A percentile compares a stretch with the other conserved stretches of the same genome.
Evolutionary conservation across 2,329 filamentous ascomycete genomes (phyloP).

Genomic region (Fusarium pseudograminearum): DNA sequence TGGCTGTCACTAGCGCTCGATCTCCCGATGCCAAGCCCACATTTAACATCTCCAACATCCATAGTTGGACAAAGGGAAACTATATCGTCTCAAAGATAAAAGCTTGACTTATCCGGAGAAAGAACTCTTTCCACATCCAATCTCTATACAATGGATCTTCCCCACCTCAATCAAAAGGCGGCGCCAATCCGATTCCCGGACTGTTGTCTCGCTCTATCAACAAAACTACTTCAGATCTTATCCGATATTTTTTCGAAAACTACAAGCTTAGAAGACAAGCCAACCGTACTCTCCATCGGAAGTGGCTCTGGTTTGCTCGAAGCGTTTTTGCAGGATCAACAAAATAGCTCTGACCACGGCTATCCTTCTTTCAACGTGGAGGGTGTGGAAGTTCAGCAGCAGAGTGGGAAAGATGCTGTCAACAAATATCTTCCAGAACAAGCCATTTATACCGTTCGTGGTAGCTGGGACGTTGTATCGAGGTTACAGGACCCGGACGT

Average conservation of each 20-base stretch:
- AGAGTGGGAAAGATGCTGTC: constrained; percentile 15
- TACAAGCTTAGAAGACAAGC: not conserved
- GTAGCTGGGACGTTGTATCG: constrained; percentile 49
- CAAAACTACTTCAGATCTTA: constrained; percentile 39
- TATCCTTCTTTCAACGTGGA: constrained; percentile 34
- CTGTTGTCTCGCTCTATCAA: constrained; percentile 50
- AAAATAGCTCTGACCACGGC: not conserved
- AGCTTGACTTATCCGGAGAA: not conserved
- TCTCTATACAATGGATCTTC: constrained; percentile 30
- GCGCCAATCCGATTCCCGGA: constrained; percentile 44
- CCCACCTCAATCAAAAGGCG: constrained; percentile 21
- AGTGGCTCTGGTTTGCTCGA: constrained; percentile 51
- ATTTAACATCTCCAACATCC: not conserved
- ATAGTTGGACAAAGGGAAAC: not conserved
- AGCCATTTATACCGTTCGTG: constrained; percentile 46
- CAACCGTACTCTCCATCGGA: constrained; percentile 48
- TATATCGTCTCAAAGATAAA: not conserved
- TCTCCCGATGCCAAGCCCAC: not conserved
- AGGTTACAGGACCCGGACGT: constrained; percentile 43
- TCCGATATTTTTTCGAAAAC: constrained; percentile 13
- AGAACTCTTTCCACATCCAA: not conserved
- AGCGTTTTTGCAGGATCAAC: constrained; percentile 25
- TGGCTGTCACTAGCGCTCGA: not conserved
- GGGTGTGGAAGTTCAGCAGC: constrained; percentile 47
- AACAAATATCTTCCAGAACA: constrained; percentile 49